Evolutionary conservation across 257 asterid species (phyloP).

Genomic region (Primulina tabacum): DNA sequence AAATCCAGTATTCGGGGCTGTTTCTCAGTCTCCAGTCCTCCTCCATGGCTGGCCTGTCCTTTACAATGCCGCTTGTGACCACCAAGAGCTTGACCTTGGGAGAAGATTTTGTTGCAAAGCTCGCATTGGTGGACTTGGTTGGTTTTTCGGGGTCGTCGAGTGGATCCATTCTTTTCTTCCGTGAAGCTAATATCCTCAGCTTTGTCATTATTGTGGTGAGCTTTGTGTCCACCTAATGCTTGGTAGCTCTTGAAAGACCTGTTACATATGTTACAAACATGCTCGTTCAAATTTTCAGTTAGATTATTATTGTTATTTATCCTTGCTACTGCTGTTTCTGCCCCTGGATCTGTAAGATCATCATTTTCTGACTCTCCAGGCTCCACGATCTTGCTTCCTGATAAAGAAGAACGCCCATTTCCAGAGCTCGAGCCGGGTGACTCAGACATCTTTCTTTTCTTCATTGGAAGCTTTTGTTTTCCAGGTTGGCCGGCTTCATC

Average conservation of each 20-base stretch:
- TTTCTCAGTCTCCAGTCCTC: background rate
- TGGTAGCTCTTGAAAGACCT: background rate
- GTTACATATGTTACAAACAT: conserved; percentile 8
- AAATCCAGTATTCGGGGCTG: conserved; percentile 7
- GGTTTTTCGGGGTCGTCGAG: background rate
- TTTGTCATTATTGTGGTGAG: conserved; percentile 29
- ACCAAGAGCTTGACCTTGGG: conserved; percentile 41
- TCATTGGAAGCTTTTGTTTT: background rate
- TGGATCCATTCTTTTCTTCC: background rate
- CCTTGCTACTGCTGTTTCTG: no score
- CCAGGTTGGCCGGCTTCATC: background rate
- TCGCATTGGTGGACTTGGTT: conserved; percentile 19
- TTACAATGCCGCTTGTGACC: conserved; percentile 43
- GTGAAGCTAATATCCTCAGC: background rate
- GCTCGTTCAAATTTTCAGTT: background rate
- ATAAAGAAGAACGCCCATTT: background rate
- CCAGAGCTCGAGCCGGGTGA: background rate
- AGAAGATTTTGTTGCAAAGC: conserved; percentile 28
- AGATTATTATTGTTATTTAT: background rate
- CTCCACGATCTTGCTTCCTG: background rate
- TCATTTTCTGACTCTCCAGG: background rate
- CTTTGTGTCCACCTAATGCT: conserved; percentile 17
- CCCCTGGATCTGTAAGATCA: conserved; percentile 2
- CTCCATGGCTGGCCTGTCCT: background rate
- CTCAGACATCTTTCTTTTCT: conserved; percentile 1